These are phyloP conservation scores for Umbellularia californica DNA, from an alignment of 164 flowering plant genomes.

Conservation along the genomic window DNA sequence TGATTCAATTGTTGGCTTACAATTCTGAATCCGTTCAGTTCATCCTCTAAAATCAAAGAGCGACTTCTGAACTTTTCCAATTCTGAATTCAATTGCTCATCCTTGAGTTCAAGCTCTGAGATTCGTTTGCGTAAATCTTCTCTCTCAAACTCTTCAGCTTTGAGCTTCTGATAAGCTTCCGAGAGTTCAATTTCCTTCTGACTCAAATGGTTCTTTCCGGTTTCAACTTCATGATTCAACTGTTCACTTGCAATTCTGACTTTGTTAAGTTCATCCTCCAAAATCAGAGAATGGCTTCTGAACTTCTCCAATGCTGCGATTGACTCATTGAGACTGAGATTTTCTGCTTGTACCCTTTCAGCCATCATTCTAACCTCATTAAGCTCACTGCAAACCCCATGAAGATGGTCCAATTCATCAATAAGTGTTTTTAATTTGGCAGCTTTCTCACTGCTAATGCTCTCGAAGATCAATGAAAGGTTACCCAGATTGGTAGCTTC, in stretches of 20 bases:
- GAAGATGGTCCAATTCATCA: constrained; percentile 37
- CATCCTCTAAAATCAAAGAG: constrained; percentile 26
- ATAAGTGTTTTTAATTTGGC: constrained; percentile 32
- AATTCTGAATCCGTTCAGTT: constrained; percentile 32
- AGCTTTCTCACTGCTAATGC: constrained; percentile 45
- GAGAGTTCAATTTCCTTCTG: constrained; percentile 45
- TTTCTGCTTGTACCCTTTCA: constrained; percentile 40
- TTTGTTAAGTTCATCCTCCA: constrained; percentile 37
- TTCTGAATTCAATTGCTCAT: constrained; percentile 41
- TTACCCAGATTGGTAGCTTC: constrained; percentile 38
- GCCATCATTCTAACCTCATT: constrained; percentile 28
- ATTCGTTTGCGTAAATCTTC: constrained; percentile 33
- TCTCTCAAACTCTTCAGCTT: constrained; percentile 32
- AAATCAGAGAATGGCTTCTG: constrained; percentile 1
- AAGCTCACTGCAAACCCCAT: constrained; percentile 31
- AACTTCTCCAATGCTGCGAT: constrained; percentile 26
- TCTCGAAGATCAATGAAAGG: constrained; percentile 48
- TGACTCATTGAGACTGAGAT: constrained; percentile 36
- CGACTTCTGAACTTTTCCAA: constrained; percentile 9
- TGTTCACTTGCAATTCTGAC: constrained; percentile 31
- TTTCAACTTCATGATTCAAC: constrained; percentile 33
- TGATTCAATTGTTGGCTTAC: constrained; percentile 32
- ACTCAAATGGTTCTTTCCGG: constrained; percentile 30
- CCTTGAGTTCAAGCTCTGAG: constrained; percentile 40
- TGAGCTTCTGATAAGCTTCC: constrained; percentile 42